Percentiles rank a stretch among this genome's conserved stretches.
Evolutionary conservation across 208 protist genomes (phyloP).

Genomic region (Lotmaria passim): DNA sequence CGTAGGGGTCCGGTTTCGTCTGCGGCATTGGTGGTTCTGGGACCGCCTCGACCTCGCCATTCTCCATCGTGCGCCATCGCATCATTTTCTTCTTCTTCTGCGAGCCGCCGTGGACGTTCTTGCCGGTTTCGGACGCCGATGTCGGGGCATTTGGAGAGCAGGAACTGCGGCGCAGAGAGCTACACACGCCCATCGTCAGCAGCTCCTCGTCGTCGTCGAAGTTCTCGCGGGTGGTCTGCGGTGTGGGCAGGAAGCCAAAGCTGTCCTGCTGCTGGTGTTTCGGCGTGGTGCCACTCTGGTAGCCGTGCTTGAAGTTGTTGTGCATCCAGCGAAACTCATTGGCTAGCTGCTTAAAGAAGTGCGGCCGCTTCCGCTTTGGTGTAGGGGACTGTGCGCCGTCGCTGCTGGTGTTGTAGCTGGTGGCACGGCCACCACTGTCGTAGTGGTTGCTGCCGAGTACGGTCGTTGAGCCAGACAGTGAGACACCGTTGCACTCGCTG

Average conservation of each 20-base stretch:
- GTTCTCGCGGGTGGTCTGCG: constrained; percentile 1
- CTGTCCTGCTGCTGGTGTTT: constrained; percentile 14
- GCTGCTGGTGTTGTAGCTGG: neutral
- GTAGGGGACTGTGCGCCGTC: neutral
- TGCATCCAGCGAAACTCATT: constrained; percentile 35
- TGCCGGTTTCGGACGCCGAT: neutral
- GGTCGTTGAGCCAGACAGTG: constrained; percentile 5
- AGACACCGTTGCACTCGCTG: neutral
- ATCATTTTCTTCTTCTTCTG: too few species aligned
- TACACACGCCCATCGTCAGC: constrained; percentile 13
- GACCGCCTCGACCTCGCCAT: constrained; percentile 20
- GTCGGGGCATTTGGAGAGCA: neutral
- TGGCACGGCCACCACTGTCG: too few species aligned
- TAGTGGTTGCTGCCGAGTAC: neutral
- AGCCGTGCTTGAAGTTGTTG: constrained; percentile 19
- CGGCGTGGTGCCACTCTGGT: neutral
- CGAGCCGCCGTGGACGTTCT: neutral
- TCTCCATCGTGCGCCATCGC: constrained; percentile 11
- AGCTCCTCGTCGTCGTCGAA: constrained; percentile 9
- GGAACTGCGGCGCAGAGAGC: constrained; percentile 21
- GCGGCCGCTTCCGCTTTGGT: constrained; percentile 20
- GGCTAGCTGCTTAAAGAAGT: constrained; percentile 25
- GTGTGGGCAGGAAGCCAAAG: neutral
- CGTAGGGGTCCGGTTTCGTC: constrained; percentile 17
- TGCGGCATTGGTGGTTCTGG: neutral